Evolutionary conservation across 352 stramenopile genomes (phyloP).

Genomic region (Pythium insidiosum): DNA sequence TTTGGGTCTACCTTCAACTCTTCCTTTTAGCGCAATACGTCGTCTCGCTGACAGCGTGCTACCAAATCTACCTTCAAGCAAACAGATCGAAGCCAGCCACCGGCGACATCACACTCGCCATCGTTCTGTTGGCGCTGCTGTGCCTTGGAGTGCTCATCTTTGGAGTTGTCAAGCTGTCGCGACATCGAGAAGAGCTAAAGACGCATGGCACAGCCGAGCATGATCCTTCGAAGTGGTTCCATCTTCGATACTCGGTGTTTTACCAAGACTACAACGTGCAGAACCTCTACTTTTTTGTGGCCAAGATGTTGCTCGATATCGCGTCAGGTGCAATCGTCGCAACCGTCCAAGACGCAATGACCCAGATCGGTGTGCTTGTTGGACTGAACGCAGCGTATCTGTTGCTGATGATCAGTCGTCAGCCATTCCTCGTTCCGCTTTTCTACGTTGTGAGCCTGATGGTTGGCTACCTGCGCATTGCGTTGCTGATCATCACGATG

Average conservation of each 20-base stretch:
- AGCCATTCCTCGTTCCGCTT: constrained; percentile 30
- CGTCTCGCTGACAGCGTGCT: constrained; percentile 35
- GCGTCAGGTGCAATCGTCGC: constrained; percentile 29
- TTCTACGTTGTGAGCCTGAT: constrained; percentile 30
- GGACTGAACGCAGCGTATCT: constrained; percentile 30
- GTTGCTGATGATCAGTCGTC: constrained; percentile 21
- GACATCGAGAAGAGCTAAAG: constrained; percentile 24
- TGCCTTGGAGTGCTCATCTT: constrained; percentile 29
- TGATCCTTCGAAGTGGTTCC: constrained; percentile 27
- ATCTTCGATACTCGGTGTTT: constrained; percentile 34
- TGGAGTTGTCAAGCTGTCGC: constrained; percentile 29
- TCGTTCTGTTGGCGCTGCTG: constrained; percentile 17
- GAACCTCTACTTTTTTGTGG: constrained; percentile 45
- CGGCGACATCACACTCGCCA: constrained; percentile 20
- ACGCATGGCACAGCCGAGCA: constrained; percentile 28
- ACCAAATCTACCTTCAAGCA: constrained; percentile 29
- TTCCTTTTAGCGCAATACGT: constrained; percentile 36
- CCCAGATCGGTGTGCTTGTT: constrained; percentile 33
- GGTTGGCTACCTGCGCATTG: constrained; percentile 31
- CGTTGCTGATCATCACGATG: constrained; percentile 33
- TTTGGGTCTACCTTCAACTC: constrained; percentile 30
- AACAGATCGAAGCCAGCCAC: constrained; percentile 6
- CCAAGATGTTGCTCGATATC: constrained; percentile 34
- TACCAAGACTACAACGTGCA: constrained; percentile 40
- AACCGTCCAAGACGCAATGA: constrained; percentile 19